These are phyloP conservation scores for Phytopythium vexans DNA, from an alignment of 352 stramenopile species.

Conservation along the genomic window DNA sequence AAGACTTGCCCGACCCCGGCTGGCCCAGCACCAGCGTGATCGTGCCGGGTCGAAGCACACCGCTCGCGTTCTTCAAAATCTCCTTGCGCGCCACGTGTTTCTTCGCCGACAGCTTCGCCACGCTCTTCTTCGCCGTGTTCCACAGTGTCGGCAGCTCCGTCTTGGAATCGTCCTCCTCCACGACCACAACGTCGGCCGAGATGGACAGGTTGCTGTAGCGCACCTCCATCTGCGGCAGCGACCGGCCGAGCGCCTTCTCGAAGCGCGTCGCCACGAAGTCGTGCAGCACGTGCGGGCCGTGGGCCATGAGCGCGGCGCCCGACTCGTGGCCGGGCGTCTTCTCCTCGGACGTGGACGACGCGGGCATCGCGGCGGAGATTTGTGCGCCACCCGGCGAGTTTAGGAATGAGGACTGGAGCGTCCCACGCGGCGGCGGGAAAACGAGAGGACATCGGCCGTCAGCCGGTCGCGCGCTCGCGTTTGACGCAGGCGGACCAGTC, in stretches of 20 bases:
- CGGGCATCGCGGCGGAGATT: background rate
- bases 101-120: constrained; percentile 19
- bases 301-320: constrained; percentile 26
- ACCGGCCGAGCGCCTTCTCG: constrained; percentile 27
- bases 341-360: background rate
- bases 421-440: too few species aligned
- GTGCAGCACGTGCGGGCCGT: constrained; percentile 31
- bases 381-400: background rate
- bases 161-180: constrained; percentile 11
- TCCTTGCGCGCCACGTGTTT: constrained; percentile 41
- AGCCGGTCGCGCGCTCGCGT: too few species aligned
- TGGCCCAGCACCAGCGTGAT: constrained; percentile 35
- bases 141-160: constrained; percentile 35
- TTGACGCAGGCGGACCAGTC: too few species aligned
- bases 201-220: constrained; percentile 23
- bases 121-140: constrained; percentile 31
- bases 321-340: constrained; percentile 19
- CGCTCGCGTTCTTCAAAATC: constrained; percentile 47
- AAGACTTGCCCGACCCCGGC: constrained; percentile 31
- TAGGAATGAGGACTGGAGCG: too few species aligned
- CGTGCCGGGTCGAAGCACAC: constrained; percentile 38
- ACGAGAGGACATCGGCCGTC: too few species aligned
- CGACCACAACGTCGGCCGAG: constrained; percentile 22
- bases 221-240: constrained; percentile 50
- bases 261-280: constrained; percentile 25